Evolutionary conservation across 2,329 filamentous ascomycete genomes (phyloP), one percentile per base, ranked within the genome.

Genomic region (Pochonia chlamydosporia): DNA sequence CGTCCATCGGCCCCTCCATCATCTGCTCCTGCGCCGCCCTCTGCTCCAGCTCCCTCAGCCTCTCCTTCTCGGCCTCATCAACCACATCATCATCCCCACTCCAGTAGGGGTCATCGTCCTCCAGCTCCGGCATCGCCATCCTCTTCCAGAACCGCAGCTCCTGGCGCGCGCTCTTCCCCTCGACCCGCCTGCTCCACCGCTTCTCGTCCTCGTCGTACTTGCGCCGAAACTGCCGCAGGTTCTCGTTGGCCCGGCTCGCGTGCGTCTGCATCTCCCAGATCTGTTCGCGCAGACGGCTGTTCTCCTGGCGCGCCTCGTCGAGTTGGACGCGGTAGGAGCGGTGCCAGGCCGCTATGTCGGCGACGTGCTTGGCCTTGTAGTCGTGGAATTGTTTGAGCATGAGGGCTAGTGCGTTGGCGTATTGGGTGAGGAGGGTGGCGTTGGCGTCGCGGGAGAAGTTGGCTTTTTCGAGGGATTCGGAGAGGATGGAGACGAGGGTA

Each of bases 81-180:
- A 84, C 72, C 20, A 85, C 62, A 55, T 85, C 81, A 55, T 84
- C 81, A 53, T 85, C 81, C 48, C 79, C 79, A 57, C 79, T 84
- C 73, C 79, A 83, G 58, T 73, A 81, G 2, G 75, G 69, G 43
- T 83, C 79, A 36, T 82, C 75, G 21, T 82, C 79, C 8, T 73
- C 65, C 31, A 84, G 62, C 48, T 79, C 72, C 9, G 79, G 79
- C 73, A 84, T 76, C 13, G 81, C 81, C 70, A 84, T 73, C 36
- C 81, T 70, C 65, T 84, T 84, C 81, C 81, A 85, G 63, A 81
- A 83, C 2, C 81, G 70, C 46, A 82, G 58, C 62, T 84, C 79
- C 60, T 83, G 79, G 4, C 76, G 71, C 37, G 68, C 62, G 5
- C 76, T 74, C 43, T 70, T 71, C 41, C 74, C 72, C 33, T 79